Evolutionary conservation across 768 basidiomycete species (phyloP), one percentile per base, ranked within the genome.

Genomic region (Ramaria rubella): DNA sequence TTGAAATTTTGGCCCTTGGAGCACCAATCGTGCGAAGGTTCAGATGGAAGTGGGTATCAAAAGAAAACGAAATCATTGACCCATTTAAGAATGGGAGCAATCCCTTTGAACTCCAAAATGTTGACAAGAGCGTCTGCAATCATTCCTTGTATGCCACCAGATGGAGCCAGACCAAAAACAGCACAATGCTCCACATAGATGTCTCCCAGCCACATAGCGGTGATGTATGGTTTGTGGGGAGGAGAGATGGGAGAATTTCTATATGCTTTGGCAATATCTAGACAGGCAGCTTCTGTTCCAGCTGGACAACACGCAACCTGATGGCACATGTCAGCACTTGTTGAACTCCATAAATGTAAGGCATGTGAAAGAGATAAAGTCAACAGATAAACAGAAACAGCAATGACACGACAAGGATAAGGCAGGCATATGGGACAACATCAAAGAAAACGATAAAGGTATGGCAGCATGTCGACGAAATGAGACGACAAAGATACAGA

Each of bases 1-100:
- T 44, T 24, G 36, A 55, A 56, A 34, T 31, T 8, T 2, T 34
- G 14, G 4, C 44, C 46, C 26, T 56, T 56, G 49, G 12, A 4
- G 2, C 5, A 8, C 9, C 6, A 5, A 2, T 8, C 17, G 21
- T 33, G 49, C 30, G 15, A 51, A 2, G 33, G 49, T 7, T 14
- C 3, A 31, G 49, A 15, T 9, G 21, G 4, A 14, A 27, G 3
- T 1, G 30, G 9, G 24, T 4, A 21, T 1, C 63, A 58, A n/a
- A 72, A 65, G 50, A 72, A 70, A 1, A 69, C 29, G 44, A 71
- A 74, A 42, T 74, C 67, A 40, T 75, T 69, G 0, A 71, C 72
- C 73, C 73, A 75, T 26, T 72, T 73, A 2, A 65, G 48, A 3
- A 69, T 31, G 0, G 63, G 62, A 0, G 62, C 38, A 5, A 72